Evolutionary conservation across 2,329 filamentous ascomycete species (phyloP), one percentile per base, ranked within the genome.

Genomic region (Apiospora marii): DNA sequence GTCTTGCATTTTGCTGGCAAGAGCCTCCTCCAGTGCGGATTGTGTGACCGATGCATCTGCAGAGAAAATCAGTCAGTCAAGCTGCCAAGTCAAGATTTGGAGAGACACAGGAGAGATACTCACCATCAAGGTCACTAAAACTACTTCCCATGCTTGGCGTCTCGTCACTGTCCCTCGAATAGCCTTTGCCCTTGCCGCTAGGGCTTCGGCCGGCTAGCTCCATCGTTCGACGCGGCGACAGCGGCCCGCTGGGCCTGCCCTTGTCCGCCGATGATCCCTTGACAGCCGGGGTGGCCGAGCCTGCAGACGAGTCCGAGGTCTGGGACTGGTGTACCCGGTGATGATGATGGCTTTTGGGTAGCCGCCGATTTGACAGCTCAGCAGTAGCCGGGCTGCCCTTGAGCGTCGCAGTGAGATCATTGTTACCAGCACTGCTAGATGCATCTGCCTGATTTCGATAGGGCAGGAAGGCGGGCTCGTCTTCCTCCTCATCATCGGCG

Each of bases 71-170:
- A n/a, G 34, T 41, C 34, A 58, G 24, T 48, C 37, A 41, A 41
- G 37, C 72, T 76, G 24, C 69, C 67, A 72, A 10, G 34, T 24
- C 72, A 69, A 69, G 44, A 13, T 69, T 69, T 70, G 68, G 69
- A 19, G 58, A 67, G 13, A 73, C n/a, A 70, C 24, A 68, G 34
- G 61, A 73, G 71, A 34, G 19, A 46, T 16, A 72, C 81, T 73
- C 84, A 90, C 93, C 93, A 80, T 96, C 94, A 61, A 97, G 87
- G 83, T 96, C 94, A 82, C 93, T 96, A 78, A 94, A 96, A 77
- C 93, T 95, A 80, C 93, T 96, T 0, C 93, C 93, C 91, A 95
- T 94, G 77, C 92, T 94, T 1, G 92, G 92, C 19, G 91, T 92
- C 19, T 92, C 92, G 74, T 94, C 92, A 78, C 92, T 94, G 16